phyloP scores from a whole-genome alignment of 164 flowering plant genomes.

The Kingdonia uniflora region DNA sequence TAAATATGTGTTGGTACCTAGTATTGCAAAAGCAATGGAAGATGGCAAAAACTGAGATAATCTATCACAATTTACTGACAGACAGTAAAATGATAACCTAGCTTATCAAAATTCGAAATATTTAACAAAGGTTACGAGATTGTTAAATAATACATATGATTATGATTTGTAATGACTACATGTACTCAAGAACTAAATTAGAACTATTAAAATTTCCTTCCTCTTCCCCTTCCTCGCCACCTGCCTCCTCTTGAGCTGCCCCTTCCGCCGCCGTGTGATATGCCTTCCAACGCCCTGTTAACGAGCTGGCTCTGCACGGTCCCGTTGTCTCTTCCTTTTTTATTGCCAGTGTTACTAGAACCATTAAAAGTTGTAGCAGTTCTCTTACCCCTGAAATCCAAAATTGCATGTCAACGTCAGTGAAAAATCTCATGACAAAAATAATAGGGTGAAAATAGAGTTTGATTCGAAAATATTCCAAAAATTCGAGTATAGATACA shows the following conservation, averaged over 20 bases:
- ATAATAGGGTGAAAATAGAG: no score
- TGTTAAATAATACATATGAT: no score
- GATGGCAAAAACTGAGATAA: no score
- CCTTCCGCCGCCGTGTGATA: slow-evolving; percentile 54
- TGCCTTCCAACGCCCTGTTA: slow-evolving; percentile 63
- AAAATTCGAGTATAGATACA: not conserved
- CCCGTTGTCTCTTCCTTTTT: slow-evolving; percentile 73
- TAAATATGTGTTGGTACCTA: no score
- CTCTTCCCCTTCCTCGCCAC: slow-evolving; percentile 55
- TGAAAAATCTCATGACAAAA: not conserved
- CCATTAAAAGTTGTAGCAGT: slow-evolving; percentile 42
- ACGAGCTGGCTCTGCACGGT: slow-evolving; percentile 60
- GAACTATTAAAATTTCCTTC: slow-evolving; percentile 44
- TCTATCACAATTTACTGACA: no score
- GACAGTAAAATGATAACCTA: no score
- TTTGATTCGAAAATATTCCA: no score
- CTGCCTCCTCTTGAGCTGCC: slow-evolving; percentile 40
- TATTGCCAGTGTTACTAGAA: slow-evolving; percentile 28
- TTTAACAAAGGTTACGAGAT: no score
- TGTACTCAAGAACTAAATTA: no score
- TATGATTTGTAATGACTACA: no score
- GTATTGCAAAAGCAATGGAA: no score
- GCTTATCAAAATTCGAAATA: no score
- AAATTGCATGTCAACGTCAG: not conserved
- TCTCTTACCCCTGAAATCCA: slow-evolving; percentile 53